These are phyloP conservation scores for Claviceps lovelessii DNA, from an alignment of 2,329 filamentous ascomycete genomes.

Conservation along the genomic window DNA sequence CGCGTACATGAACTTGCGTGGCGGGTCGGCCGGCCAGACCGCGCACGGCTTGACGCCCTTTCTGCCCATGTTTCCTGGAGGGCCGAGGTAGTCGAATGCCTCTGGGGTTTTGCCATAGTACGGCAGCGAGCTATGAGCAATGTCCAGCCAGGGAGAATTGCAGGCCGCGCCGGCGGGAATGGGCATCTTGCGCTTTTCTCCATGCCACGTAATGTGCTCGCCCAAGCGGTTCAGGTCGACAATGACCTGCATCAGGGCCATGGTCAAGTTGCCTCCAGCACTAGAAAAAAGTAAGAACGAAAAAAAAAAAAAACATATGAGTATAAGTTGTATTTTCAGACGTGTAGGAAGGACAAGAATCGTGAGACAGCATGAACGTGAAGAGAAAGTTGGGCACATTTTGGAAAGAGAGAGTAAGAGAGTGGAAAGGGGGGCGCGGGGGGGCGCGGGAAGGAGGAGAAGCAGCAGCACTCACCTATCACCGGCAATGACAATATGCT, in stretches of 20 bases:
- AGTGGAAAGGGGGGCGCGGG: no score
- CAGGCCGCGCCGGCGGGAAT: conserved; percentile 51
- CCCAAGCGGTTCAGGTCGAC: conserved; percentile 42
- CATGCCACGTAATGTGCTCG: conserved; percentile 44
- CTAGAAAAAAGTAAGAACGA: conserved; percentile 20
- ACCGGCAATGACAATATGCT: conserved; percentile 56
- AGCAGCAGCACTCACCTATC: conserved; percentile 35
- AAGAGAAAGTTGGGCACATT: not conserved
- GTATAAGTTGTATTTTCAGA: no score
- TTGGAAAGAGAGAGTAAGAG: not conserved
- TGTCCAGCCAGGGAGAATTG: conserved; percentile 58
- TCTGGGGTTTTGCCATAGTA: conserved; percentile 15
- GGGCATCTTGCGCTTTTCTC: conserved; percentile 40
- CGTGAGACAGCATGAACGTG: not conserved
- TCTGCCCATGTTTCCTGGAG: conserved; percentile 25
- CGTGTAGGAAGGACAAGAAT: no score
- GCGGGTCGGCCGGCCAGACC: conserved; percentile 43
- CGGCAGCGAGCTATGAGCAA: conserved; percentile 38
- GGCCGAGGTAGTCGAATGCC: conserved; percentile 31
- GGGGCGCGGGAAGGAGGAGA: not conserved
- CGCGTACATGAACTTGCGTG: conserved; percentile 39
- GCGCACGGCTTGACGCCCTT: conserved; percentile 28
- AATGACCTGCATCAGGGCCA: conserved; percentile 53
- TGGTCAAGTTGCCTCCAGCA: conserved; percentile 57
- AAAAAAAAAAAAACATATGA: no score